Evolutionary conservation across 2,329 filamentous ascomycete genomes (phyloP).

Genomic region (Macrophomina phaseolina): DNA sequence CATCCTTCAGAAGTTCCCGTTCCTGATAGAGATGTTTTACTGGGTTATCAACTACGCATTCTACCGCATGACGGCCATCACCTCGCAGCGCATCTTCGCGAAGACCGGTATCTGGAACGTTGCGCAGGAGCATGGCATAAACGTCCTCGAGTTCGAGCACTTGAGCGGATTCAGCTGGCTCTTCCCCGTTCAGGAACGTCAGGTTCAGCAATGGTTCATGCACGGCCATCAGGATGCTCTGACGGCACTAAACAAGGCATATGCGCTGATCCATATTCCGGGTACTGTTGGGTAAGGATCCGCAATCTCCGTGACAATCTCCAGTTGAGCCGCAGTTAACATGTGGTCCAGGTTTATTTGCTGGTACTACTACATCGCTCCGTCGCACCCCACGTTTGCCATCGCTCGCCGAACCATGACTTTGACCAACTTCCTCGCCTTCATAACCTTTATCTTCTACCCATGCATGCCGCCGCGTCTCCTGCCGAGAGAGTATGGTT

Average conservation of each 20-base stretch:
- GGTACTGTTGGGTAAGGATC: conserved; percentile 61
- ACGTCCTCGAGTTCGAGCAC: conserved; percentile 62
- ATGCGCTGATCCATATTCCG: conserved; percentile 66
- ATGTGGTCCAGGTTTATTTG: conserved; percentile 59
- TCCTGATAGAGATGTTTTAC: conserved; percentile 76
- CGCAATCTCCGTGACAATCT: neutral
- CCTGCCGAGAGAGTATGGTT: conserved; percentile 51
- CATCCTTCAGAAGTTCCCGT: conserved; percentile 70
- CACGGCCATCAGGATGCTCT: conserved; percentile 59
- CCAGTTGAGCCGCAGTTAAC: conserved; percentile 27
- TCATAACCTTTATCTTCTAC: conserved; percentile 58
- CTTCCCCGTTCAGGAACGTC: conserved; percentile 59
- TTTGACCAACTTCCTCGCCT: conserved; percentile 60
- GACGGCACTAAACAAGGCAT: conserved; percentile 63
- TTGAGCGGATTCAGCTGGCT: conserved; percentile 56
- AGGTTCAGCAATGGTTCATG: conserved; percentile 64
- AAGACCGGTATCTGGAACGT: conserved; percentile 61
- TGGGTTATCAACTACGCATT: conserved; percentile 71
- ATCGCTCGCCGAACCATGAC: conserved; percentile 53
- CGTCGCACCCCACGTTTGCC: conserved; percentile 53
- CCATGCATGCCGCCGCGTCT: conserved; percentile 61
- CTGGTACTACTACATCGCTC: conserved; percentile 67
- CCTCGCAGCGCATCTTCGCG: conserved; percentile 59
- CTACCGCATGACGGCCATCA: conserved; percentile 64
- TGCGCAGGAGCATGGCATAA: conserved; percentile 61